Percentiles rank a stretch among this genome's conserved stretches.
Conservation (phyloP, 2,329 filamentous ascomycete species). For the Microcera coccophila region DNA sequence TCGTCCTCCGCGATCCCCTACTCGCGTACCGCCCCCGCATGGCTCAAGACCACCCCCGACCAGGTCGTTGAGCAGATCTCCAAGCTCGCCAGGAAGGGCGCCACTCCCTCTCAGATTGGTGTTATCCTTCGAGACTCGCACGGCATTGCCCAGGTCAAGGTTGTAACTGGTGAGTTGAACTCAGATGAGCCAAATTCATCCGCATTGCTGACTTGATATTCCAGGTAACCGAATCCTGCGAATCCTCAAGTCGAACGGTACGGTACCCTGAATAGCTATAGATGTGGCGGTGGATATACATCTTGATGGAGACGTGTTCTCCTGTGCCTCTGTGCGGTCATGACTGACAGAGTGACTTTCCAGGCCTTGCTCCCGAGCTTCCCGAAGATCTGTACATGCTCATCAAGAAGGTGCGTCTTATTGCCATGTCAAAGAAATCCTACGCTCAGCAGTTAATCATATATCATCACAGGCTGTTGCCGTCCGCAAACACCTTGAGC, state of each 20-base stretch:
- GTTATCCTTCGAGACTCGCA: constrained; percentile 97
- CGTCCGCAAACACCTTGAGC: constrained; percentile 99
- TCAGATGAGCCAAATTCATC: background rate
- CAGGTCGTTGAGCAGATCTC: constrained; percentile 99
- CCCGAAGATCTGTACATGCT: constrained; percentile 99
- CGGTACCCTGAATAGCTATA: constrained; percentile 43
- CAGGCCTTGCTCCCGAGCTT: constrained; percentile 97
- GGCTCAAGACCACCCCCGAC: constrained; percentile 98
- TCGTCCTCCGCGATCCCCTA: constrained; percentile 93
- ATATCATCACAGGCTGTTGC: constrained; percentile 67
- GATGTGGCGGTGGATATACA: constrained; percentile 28
- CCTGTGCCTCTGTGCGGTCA: constrained; percentile 81
- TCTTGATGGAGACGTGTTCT: constrained; percentile 25
- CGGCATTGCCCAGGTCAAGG: constrained; percentile 96
- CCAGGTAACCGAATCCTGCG: constrained; percentile 99
- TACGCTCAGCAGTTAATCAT: constrained; percentile 19
- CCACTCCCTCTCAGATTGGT: constrained; percentile 97
- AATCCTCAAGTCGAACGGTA: constrained; percentile 98
- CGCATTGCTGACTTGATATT: constrained; percentile 36
- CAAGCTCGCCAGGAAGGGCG: constrained; percentile 98
- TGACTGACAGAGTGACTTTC: constrained; percentile 86
- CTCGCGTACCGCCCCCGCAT: constrained; percentile 86
- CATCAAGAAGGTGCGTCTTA: constrained; percentile 87
- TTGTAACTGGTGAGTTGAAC: constrained; percentile 77
- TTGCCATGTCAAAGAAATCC: background rate